Evolutionary conservation across 305 asterid genomes (phyloP), one percentile per base, ranked within the genome.

Genomic region (Rubia balearica): DNA sequence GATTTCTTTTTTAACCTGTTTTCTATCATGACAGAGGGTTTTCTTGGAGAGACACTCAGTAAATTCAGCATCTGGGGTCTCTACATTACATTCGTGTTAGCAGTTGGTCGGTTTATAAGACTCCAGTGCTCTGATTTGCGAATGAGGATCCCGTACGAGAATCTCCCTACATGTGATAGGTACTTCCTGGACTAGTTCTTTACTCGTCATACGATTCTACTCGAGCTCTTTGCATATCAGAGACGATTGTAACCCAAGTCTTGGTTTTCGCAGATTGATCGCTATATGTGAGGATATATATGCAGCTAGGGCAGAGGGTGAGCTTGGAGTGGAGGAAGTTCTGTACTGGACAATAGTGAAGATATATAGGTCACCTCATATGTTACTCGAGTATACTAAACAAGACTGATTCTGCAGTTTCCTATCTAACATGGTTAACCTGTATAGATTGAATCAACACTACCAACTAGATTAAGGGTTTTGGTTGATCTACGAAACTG

Each of bases 61-160:
- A 94, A 94, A 83, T 94, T 89, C 89, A 91, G 97, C 77, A 94
- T 94, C 43, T 94, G 99, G 99, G 97, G 99, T 76, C 94, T 91
- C 69, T 91, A 94, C 83, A 91, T 94, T 73, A 94, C 99, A 51
- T 94, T 94, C 64, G 99, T 91, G 45, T 88, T 91, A 57, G 99
- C 98, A 61, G 99, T 94, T 55, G 99, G 99, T 59, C 90, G 98
- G 67, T 94, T 91, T 76, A 94, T 94, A 72, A 80, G 99, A 79
- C 81, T 89, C 77, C 99, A 94, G 77, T 94, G 99, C 79, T 87
- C 99, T 0, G 99, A 94, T 83, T 78, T 94, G 65, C 81, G 97
- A 73, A 94, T 94, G 99, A 84, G 99, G 81, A 91, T 94, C 84
- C 97, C 99, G 1, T 91, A 70, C 46, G 99, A 94, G 88, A 88